phyloP scores from a whole-genome alignment of 2,329 filamentous ascomycete genomes.

The Verticillium klebahnii region DNA sequence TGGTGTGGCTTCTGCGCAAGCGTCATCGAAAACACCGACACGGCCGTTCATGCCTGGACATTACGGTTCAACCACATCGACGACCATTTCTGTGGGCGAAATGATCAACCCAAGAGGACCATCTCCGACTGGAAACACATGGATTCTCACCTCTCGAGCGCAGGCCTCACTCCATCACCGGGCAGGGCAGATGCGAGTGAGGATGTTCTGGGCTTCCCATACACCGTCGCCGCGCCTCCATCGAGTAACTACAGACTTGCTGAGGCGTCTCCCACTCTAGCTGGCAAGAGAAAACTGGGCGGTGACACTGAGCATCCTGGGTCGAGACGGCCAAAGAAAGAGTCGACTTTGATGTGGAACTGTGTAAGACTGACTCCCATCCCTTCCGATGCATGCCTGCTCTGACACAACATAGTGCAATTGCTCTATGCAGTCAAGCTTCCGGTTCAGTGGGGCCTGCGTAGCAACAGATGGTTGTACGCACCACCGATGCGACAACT shows the following conservation, averaged over 20 bases:
- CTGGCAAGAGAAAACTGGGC: not conserved
- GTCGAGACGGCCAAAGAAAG: slow-evolving; percentile 8
- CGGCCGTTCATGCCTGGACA: slow-evolving; percentile 52
- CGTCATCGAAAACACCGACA: slow-evolving; percentile 46
- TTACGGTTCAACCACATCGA: slow-evolving; percentile 69
- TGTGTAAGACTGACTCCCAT: slow-evolving; percentile 20
- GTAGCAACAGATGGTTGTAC: slow-evolving; percentile 1
- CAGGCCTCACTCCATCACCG: not conserved
- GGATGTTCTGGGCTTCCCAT: not conserved
- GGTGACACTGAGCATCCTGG: slow-evolving; percentile 11
- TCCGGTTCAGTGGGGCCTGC: slow-evolving; percentile 1
- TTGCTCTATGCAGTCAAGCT: not conserved
- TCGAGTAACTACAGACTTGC: not conserved
- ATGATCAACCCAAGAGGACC: slow-evolving; percentile 25
- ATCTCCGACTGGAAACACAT: slow-evolving; percentile 54
- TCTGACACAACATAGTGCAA: slow-evolving; percentile 2
- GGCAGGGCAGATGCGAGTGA: not conserved
- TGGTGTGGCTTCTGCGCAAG: slow-evolving; percentile 83
- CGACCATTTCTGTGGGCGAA: slow-evolving; percentile 57
- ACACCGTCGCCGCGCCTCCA: not conserved
- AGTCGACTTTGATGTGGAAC: slow-evolving; percentile 19
- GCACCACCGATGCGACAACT: slow-evolving; percentile 5
- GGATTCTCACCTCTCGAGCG: slow-evolving; percentile 19
- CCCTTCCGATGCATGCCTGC: not conserved
- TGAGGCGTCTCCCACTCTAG: not conserved